Base-by-base conservation (phyloP, 768 basidiomycete species). In the Boletus reticulatus region DNA sequence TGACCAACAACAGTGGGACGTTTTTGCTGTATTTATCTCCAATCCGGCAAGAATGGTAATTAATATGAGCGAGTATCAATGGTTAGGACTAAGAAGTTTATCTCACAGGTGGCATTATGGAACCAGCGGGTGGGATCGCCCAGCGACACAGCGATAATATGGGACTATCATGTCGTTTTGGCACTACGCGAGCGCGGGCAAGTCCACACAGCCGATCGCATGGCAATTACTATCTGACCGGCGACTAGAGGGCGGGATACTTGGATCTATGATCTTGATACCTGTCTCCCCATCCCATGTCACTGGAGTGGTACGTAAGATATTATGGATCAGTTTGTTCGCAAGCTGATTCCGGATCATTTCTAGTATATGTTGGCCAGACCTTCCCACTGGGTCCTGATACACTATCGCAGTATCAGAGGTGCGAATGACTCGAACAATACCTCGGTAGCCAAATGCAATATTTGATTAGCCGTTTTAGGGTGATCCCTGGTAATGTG, bases 141-240 rank as follows among this genome's bases (percentile, higher is more conserved):
- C 16, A 64, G 60, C 29, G 71, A 70, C 36, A 60, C 51, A 4
- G 69, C 79, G 41, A 78, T 88, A 19, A 69, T 89, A 41, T 89
- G 87, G 87, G 88, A 90, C 66, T 89, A 90, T 69, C 88, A 89
- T 63, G 87, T 85, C 60, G 69, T 90, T 41, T 76, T 87, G 13
- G 66, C 82, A 44, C 72, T 89, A 31, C 76, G 75, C 41, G 70
- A 74, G 54, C 74, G 64, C 31, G 36, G 45, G 13, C 50, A 44
- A 34, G 12, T 13, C 32, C 27, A 42, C 27, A 42, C 39, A 47
- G 37, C 53, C 49, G 38, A 45, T 43, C 42, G 16, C 48, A 27
- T 22, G 22, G 22, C 52, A 48, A n/a, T 42, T 43, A 32, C 22
- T 20, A n/a, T 34, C 57, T 19, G 43, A 50, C 45, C 14, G 11